Conservation (phyloP, 768 basidiomycete genomes). For the Russula lepida region DNA sequence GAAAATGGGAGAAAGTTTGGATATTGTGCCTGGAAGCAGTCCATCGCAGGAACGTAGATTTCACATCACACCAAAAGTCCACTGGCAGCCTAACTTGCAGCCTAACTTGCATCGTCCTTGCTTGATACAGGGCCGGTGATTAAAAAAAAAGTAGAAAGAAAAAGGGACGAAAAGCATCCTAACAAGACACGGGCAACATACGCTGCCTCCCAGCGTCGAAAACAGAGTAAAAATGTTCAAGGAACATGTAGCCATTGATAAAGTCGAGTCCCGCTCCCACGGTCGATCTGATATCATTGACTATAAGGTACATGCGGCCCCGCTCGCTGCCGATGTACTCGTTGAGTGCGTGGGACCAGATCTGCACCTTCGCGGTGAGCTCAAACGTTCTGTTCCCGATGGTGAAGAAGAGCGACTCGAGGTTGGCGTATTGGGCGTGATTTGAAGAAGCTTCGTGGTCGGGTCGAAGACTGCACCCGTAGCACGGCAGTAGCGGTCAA, state of each 20-base stretch:
- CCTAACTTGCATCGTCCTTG: no score
- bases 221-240: slow-evolving; percentile 59
- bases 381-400: slow-evolving; percentile 30
- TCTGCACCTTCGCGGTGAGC: slow-evolving; percentile 37
- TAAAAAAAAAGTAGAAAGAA: no score
- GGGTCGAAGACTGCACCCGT: slow-evolving; percentile 28
- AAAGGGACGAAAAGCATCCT: no score
- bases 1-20: no score
- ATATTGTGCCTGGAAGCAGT: no score
- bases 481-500: slow-evolving; percentile 25
- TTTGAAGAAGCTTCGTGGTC: slow-evolving; percentile 27
- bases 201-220: slow-evolving; percentile 50
- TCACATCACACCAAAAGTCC: no score
- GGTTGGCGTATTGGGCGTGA: slow-evolving; percentile 27
- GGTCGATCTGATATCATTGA: slow-evolving; percentile 31
- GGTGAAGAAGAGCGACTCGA: slow-evolving; percentile 29
- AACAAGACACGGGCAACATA: slow-evolving; percentile 23
- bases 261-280: slow-evolving; percentile 41
- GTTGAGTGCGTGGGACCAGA: slow-evolving; percentile 39
- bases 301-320: slow-evolving; percentile 32
- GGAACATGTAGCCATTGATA: slow-evolving; percentile 45
- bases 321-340: slow-evolving; percentile 34
- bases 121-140: no score
- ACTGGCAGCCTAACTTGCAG: no score
- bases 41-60: no score